Evolutionary conservation across 2,329 filamentous ascomycete species (phyloP), one percentile per base, ranked within the genome.

Genomic region (Magnaporthiopsis incrustans): DNA sequence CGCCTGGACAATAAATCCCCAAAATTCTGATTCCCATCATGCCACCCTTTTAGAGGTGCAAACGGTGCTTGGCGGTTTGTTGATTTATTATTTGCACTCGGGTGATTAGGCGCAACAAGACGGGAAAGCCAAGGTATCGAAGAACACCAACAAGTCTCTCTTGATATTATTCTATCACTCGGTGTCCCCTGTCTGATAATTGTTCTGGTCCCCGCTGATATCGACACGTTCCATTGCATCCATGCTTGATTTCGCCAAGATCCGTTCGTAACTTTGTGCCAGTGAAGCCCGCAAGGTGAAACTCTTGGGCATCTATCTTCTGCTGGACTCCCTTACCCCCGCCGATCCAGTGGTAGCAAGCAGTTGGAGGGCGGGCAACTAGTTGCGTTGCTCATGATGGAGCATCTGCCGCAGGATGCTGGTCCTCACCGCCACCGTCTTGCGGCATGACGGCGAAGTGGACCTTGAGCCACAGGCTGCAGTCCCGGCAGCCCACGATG

Each of bases 401-500:
- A 25, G 44, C 22, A n/a, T 4, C 44, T 22, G 44, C 22, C 7
- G 15, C 44, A 10, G 33, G 1, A 25, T 53, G 44, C 18, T n/a
- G 61, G 2, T 66, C 66, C 14, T 62, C 64, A 25, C 57, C 60
- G 18, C 62, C 67, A 18, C 57, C 71, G 0, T 69, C 73, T 11
- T 77, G 73, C 15, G 77, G 81, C 33, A 85, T 73, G 18, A 86
- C 78, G 11, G 82, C 84, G 77, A 89, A 89, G 62, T 86, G 79
- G 53, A 89, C 85, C 64, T 82, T 81, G 62, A 89, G 72, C 85
- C 85, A 89, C 59, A 89, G 76, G 70, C 86, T 89, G 68, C 87
- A 89, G 69, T 88, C 86, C 64, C 79, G 78, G 70, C 87, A 89
- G 14, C 84, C 86, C 57, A 89, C 85, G 72, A 88, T 78, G 60